Evolutionary conservation across 139 green algal genomes (phyloP).

Genomic region (Desmodesmus armatus): DNA sequence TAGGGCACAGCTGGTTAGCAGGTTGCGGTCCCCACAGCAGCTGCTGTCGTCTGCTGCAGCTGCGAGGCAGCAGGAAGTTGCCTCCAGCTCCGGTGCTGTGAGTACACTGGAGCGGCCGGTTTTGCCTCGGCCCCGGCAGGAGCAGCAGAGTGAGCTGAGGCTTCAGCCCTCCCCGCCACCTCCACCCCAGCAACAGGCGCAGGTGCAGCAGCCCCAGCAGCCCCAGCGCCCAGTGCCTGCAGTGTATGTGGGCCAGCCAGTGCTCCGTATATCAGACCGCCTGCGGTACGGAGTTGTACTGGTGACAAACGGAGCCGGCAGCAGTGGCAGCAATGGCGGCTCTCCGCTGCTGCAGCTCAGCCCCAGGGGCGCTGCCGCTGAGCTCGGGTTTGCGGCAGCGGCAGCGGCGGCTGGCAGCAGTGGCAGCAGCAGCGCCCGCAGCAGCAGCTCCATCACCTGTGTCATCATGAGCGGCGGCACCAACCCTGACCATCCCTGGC

Average conservation of each 20-base stretch:
- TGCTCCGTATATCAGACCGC: conserved; percentile 54
- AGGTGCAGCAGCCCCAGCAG: neutral
- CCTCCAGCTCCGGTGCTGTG: too few relatives aligned
- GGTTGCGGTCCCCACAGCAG: neutral
- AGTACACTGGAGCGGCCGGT: neutral
- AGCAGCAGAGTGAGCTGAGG: too few relatives aligned
- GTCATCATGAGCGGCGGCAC: conserved; percentile 53
- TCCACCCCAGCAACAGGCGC: neutral
- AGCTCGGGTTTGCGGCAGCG: neutral
- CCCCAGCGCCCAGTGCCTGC: neutral
- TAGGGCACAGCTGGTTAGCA: neutral
- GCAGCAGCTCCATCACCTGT: neutral
- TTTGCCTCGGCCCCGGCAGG: neutral
- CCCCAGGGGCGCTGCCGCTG: neutral
- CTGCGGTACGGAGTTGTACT: conserved; percentile 57
- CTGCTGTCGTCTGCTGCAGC: conserved; percentile 1
- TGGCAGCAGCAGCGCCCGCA: conserved; percentile 32
- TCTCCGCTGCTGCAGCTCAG: neutral
- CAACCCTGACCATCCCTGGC: conserved; percentile 53
- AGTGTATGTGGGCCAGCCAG: conserved; percentile 61
- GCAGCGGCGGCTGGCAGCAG: conserved; percentile 12
- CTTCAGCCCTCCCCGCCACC: neutral
- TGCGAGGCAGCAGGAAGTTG: neutral
- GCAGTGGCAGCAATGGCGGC: conserved; percentile 16
- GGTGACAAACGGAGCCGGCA: conserved; percentile 1